phyloP scores from a whole-genome alignment of 176 grass and related monocot species.

The Aegilops umbellulata region DNA sequence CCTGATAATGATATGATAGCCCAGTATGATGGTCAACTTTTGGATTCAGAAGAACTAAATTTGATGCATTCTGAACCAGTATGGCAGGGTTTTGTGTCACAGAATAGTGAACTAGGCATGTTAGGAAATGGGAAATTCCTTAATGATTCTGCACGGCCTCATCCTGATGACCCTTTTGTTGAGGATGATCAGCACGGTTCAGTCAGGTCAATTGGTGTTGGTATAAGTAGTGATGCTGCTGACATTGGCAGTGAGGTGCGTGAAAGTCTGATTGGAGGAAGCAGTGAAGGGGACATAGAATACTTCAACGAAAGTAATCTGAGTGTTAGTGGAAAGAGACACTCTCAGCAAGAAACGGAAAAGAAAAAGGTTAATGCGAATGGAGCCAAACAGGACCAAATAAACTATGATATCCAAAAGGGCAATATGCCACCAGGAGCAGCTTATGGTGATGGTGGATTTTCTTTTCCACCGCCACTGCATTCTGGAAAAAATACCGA shows the following conservation, averaged over 20 bases:
- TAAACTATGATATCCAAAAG: slow-evolving; percentile 39
- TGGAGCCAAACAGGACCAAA: slow-evolving; percentile 50
- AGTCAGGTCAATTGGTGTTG: slow-evolving; percentile 93
- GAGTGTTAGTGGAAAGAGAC: slow-evolving; percentile 55
- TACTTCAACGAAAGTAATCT: slow-evolving; percentile 65
- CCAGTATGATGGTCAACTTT: slow-evolving; percentile 82
- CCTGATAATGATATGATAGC: slow-evolving; percentile 76
- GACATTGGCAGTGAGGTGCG: slow-evolving; percentile 97
- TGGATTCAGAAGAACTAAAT: slow-evolving; percentile 91
- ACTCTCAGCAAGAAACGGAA: slow-evolving; percentile 50
- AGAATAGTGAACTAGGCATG: slow-evolving; percentile 80
- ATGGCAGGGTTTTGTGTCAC: slow-evolving; percentile 96
- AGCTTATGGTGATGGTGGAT: slow-evolving; percentile 47
- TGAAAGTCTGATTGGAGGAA: slow-evolving; percentile 95
- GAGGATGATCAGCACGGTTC: slow-evolving; percentile 99
- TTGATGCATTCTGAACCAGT: slow-evolving; percentile 95
- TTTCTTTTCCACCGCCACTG: slow-evolving; percentile 79
- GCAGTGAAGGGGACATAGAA: slow-evolving; percentile 92
- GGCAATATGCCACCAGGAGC: slow-evolving; percentile 41
- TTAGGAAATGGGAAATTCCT: slow-evolving; percentile 73
- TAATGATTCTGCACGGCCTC: slow-evolving; percentile 48
- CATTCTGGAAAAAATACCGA: slow-evolving; percentile 49
- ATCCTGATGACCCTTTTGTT: slow-evolving; percentile 79
- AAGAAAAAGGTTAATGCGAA: slow-evolving; percentile 46
- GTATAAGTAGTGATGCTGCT: slow-evolving; percentile 92